Percentiles rank a stretch among this genome's conserved stretches.
These are phyloP conservation scores for Gracilaria gracilis DNA, from an alignment of 23 red algal species.

Conservation along the genomic window DNA sequence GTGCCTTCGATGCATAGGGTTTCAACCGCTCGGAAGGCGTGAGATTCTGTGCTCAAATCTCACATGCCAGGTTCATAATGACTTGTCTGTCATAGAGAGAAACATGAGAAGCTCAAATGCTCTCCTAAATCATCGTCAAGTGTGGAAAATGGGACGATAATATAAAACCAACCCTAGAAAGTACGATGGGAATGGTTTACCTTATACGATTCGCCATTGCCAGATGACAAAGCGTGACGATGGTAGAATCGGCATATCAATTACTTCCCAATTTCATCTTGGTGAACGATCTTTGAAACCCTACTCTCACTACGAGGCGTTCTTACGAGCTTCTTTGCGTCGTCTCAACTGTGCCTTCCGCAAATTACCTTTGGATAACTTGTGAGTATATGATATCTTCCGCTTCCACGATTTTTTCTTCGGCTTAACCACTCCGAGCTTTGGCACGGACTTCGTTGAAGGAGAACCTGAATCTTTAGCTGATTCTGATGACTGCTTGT, in stretches of 20 bases:
- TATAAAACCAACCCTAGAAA: too few species aligned
- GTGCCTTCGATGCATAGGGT: slow-evolving; percentile 38
- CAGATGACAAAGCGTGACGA: background rate
- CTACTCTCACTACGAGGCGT: background rate
- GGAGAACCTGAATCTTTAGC: background rate
- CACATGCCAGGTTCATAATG: slow-evolving; percentile 34
- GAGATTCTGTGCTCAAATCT: slow-evolving; percentile 47
- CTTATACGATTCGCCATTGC: too few species aligned
- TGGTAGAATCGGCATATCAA: background rate
- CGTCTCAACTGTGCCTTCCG: slow-evolving; percentile 49
- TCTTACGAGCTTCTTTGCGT: background rate
- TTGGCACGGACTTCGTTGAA: background rate
- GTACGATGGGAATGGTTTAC: background rate
- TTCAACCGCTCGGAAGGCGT: slow-evolving; percentile 25
- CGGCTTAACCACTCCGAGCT: slow-evolving; percentile 22
- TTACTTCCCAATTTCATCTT: background rate
- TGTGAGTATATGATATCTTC: slow-evolving; percentile 50
- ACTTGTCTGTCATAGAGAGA: slow-evolving; percentile 16
- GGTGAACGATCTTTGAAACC: background rate
- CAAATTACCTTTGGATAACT: slow-evolving; percentile 44
- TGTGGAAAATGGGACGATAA: slow-evolving; percentile 13
- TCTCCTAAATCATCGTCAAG: slow-evolving; percentile 8
- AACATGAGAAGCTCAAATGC: background rate
- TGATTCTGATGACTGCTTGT: background rate
- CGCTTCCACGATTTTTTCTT: slow-evolving; percentile 24